Evolutionary conservation across 2,329 filamentous ascomycete genomes (phyloP).

Genomic region (Diaporthe nobilis): DNA sequence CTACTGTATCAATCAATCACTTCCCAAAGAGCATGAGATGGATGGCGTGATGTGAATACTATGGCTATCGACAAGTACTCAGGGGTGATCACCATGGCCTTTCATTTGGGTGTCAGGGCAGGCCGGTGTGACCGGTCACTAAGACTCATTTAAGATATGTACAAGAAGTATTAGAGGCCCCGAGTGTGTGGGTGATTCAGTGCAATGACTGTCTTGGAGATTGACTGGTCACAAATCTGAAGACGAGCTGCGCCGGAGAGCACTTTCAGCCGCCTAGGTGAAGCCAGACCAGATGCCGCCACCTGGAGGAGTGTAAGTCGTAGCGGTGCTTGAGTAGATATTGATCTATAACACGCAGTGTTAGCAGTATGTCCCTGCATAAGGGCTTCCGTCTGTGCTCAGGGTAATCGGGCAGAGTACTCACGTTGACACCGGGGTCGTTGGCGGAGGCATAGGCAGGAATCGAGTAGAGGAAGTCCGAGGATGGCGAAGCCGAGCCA

Average conservation of each 20-base stretch:
- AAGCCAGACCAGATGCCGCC: slow-evolving; percentile 64
- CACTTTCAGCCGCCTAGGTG: neutral
- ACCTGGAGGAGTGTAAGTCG: slow-evolving; percentile 62
- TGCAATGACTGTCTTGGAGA: neutral
- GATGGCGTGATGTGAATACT: neutral
- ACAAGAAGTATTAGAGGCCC: neutral
- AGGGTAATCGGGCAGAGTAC: slow-evolving; percentile 36
- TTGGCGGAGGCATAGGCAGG: slow-evolving; percentile 59
- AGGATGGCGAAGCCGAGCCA: slow-evolving; percentile 59
- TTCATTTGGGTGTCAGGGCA: neutral
- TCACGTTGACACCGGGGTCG: slow-evolving; percentile 63
- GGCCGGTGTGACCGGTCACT: neutral
- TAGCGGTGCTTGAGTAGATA: slow-evolving; percentile 60
- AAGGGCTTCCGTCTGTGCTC: rapidly evolving
- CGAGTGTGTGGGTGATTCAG: too few species aligned
- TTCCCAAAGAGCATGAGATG: neutral
- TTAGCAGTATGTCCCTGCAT: neutral
- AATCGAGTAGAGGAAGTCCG: slow-evolving; percentile 59
- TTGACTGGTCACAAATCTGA: neutral
- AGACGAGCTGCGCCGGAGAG: too few species aligned
- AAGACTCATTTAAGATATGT: neutral
- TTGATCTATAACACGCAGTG: slow-evolving; percentile 53
- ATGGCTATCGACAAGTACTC: neutral
- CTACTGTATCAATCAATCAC: rapidly evolving
- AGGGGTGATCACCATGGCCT: neutral